Evolutionary conservation across 2,329 filamentous ascomycete genomes (phyloP).

Genomic region (Plectosphaerella plurivora): DNA sequence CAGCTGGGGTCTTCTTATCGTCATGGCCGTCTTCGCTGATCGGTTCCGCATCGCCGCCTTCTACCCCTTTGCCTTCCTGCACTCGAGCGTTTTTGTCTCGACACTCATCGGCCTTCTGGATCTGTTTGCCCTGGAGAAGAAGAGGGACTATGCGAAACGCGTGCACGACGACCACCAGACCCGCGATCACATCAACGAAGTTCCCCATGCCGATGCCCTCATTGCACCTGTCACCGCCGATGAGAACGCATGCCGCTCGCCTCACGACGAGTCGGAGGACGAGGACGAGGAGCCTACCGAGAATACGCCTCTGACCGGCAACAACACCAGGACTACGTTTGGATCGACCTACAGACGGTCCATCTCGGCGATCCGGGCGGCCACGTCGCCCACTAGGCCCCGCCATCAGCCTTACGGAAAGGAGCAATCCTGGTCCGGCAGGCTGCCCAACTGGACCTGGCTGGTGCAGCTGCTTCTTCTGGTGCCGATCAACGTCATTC

Average conservation of each 20-base stretch:
- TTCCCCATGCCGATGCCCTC: slow-evolving; percentile 27
- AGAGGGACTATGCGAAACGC: slow-evolving; percentile 62
- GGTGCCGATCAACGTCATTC: slow-evolving; percentile 70
- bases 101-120: slow-evolving; percentile 74
- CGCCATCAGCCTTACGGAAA: slow-evolving; percentile 47
- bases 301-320: slow-evolving; percentile 42
- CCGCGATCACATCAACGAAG: slow-evolving; percentile 27
- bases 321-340: slow-evolving; percentile 44
- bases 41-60: slow-evolving; percentile 68
- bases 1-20: slow-evolving; percentile 68
- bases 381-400: neutral
- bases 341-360: slow-evolving; percentile 52
- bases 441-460: slow-evolving; percentile 82
- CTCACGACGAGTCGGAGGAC: slow-evolving; percentile 17
- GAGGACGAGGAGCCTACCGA: slow-evolving; percentile 40
- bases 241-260: slow-evolving; percentile 13
- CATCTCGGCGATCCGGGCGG: slow-evolving; percentile 24
- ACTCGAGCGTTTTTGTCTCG: slow-evolving; percentile 70
- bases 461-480: slow-evolving; percentile 78
- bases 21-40: slow-evolving; percentile 71
- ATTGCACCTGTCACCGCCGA: slow-evolving; percentile 35
- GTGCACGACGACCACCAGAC: slow-evolving; percentile 46
- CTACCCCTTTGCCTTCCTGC: slow-evolving; percentile 79
- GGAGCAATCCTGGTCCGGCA: slow-evolving; percentile 83
- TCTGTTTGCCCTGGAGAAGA: slow-evolving; percentile 70